Evolutionary conservation across 1,284 basidiomycete genomes (phyloP).

Genomic region (Cryptococcus deneoformans): DNA sequence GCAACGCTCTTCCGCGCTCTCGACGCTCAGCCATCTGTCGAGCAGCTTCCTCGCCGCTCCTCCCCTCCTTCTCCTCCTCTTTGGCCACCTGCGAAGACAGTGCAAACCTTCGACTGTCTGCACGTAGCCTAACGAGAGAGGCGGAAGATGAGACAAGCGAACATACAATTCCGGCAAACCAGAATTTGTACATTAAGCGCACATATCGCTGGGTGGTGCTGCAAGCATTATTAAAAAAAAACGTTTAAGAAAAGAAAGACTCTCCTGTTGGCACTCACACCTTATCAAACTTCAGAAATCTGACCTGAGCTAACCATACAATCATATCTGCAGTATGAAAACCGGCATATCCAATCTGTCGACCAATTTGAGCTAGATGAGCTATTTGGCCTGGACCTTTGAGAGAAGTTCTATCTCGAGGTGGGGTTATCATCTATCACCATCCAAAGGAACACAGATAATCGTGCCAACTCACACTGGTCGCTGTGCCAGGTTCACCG

Average conservation of each 20-base stretch:
- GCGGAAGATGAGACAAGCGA: slow-evolving; percentile 61
- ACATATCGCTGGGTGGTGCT: slow-evolving; percentile 56
- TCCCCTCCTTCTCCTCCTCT: slow-evolving; percentile 30
- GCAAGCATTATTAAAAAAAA: neutral
- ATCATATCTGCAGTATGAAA: slow-evolving; percentile 80
- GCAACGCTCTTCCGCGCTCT: slow-evolving; percentile 44
- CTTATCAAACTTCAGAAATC: slow-evolving; percentile 61
- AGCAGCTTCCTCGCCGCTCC: slow-evolving; percentile 27
- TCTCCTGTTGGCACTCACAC: slow-evolving; percentile 27
- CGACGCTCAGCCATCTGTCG: slow-evolving; percentile 38
- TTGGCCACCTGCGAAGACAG: slow-evolving; percentile 34
- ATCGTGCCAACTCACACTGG: slow-evolving; percentile 37
- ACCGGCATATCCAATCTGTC: slow-evolving; percentile 88
- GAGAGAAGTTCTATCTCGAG: slow-evolving; percentile 20
- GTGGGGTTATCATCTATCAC: neutral
- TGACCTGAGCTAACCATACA: slow-evolving; percentile 76
- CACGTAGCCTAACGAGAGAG: slow-evolving; percentile 46
- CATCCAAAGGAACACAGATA: neutral
- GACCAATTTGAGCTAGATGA: slow-evolving; percentile 72
- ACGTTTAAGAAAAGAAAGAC: neutral
- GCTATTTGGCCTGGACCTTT: slow-evolving; percentile 59
- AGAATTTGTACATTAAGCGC: slow-evolving; percentile 79
- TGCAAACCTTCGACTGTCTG: slow-evolving; percentile 42
- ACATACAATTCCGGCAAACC: slow-evolving; percentile 82
- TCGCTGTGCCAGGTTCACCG: slow-evolving; percentile 67